phyloP scores from a whole-genome alignment of 495 filamentous ascomycete species.

The Trichoderma reesei region DNA sequence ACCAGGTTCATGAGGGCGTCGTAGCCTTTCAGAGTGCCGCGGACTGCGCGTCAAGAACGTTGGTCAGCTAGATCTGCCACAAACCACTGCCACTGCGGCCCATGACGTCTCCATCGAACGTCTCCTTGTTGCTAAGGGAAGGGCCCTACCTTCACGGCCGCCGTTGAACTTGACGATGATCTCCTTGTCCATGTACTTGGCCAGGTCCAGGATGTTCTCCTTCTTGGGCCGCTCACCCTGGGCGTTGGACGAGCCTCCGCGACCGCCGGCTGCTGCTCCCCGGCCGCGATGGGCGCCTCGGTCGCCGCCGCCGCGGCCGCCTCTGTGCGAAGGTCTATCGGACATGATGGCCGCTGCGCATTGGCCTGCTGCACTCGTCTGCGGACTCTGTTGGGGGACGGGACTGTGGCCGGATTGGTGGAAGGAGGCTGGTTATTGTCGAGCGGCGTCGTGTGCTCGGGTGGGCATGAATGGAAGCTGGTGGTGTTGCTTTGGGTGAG shows the following conservation, averaged over 20 bases:
- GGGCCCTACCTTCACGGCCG: slow-evolving; percentile 75
- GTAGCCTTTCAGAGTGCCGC: slow-evolving; percentile 83
- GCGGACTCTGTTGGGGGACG: too few species aligned
- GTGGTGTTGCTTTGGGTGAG: too few species aligned
- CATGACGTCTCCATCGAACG: neutral
- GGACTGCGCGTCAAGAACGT: slow-evolving; percentile 42
- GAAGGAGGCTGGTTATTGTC: too few species aligned
- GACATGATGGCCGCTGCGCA: slow-evolving; percentile 39
- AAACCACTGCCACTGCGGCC: too few species aligned
- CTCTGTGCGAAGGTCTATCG: slow-evolving; percentile 41
- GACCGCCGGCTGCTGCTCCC: slow-evolving; percentile 30
- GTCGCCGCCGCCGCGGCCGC: slow-evolving; percentile 38
- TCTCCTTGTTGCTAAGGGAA: too few species aligned
- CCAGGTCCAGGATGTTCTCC: slow-evolving; percentile 92
- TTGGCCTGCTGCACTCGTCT: neutral
- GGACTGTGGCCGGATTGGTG: too few species aligned
- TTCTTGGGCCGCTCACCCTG: slow-evolving; percentile 72
- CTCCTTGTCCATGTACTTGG: slow-evolving; percentile 92
- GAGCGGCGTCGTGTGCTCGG: too few species aligned
- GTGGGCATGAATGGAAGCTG: too few species aligned
- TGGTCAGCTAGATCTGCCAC: too few species aligned
- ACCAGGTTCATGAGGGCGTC: slow-evolving; percentile 98
- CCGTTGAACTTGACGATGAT: slow-evolving; percentile 95
- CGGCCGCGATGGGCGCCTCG: slow-evolving; percentile 34
- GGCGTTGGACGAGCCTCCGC: slow-evolving; percentile 24